A percentile compares a stretch with the other conserved stretches of the same genome.
These are phyloP conservation scores for Podila clonocystis DNA, from an alignment of 192 early-diverging fungal species.

Conservation along the genomic window DNA sequence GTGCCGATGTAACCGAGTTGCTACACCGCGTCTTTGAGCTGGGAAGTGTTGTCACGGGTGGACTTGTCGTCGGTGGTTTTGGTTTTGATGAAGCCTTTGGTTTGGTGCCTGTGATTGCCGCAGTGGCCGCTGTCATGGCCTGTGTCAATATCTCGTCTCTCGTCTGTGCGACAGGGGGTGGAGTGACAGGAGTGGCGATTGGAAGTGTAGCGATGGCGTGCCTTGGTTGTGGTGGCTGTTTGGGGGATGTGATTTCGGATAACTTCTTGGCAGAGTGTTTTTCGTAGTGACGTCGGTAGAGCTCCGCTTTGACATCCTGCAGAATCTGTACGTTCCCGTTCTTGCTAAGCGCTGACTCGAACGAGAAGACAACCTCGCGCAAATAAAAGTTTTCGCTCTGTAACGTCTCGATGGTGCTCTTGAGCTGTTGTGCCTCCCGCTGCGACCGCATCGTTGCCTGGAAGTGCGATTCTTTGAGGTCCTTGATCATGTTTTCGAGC, in stretches of 20 bases:
- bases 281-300: constrained; percentile 50
- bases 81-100: neutral
- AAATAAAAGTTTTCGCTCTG: constrained; percentile 58
- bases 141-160: constrained; percentile 48
- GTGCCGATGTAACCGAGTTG: neutral
- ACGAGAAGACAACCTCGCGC: constrained; percentile 54
- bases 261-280: constrained; percentile 37
- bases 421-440: constrained; percentile 49
- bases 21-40: constrained; percentile 5
- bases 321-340: constrained; percentile 33
- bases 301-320: constrained; percentile 51
- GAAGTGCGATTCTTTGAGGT: constrained; percentile 68
- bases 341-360: constrained; percentile 55
- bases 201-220: neutral
- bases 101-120: constrained; percentile 24
- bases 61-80: neutral
- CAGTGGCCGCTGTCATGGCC: constrained; percentile 36
- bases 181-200: constrained; percentile 2
- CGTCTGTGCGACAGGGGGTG: constrained; percentile 34
- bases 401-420: constrained; percentile 46
- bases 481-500: constrained; percentile 78
- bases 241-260: constrained; percentile 18
- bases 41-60: constrained; percentile 4
- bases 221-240: constrained; percentile 13
- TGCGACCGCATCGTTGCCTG: constrained; percentile 44